Conservation (phyloP, 768 basidiomycete genomes). For the Crepidotus variabilis region DNA sequence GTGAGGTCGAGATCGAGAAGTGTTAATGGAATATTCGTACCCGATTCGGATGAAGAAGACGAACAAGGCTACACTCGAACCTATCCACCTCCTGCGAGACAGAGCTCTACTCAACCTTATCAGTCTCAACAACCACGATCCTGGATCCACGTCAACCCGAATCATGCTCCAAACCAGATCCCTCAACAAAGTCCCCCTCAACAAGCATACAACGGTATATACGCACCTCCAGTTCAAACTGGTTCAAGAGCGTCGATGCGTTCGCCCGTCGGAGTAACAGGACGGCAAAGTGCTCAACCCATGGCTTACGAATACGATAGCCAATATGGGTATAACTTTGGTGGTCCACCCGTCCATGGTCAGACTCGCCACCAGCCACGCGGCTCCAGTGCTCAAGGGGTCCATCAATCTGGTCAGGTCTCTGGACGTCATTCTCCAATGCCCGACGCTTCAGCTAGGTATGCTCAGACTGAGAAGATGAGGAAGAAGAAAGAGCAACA, state of each 20-base stretch:
- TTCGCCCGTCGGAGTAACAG: neutral
- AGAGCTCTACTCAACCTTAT: neutral
- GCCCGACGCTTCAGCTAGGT: neutral
- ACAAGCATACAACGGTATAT: conserved; percentile 7
- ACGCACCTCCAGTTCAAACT: neutral
- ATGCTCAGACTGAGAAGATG: conserved; percentile 7
- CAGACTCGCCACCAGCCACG: neutral
- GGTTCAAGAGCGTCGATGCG: neutral
- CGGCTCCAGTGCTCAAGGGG: neutral
- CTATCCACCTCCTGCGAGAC: neutral
- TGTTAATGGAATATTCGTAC: conserved; percentile 1
- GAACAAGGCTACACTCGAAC: neutral
- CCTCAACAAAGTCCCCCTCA: neutral
- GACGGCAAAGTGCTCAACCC: neutral
- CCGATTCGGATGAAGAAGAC: conserved; percentile 5
- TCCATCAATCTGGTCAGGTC: neutral
- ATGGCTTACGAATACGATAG: neutral
- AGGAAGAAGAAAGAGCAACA: conserved; percentile 14
- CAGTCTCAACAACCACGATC: neutral
- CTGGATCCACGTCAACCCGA: conserved; percentile 9
- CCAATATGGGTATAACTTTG: neutral
- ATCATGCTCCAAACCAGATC: conserved; percentile 8
- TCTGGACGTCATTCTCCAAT: conserved; percentile 4
- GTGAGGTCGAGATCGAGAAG: neutral
- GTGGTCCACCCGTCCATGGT: neutral